Evolutionary conservation across 306 rosid genomes (phyloP).

Genomic region (Rosa multiflora): DNA sequence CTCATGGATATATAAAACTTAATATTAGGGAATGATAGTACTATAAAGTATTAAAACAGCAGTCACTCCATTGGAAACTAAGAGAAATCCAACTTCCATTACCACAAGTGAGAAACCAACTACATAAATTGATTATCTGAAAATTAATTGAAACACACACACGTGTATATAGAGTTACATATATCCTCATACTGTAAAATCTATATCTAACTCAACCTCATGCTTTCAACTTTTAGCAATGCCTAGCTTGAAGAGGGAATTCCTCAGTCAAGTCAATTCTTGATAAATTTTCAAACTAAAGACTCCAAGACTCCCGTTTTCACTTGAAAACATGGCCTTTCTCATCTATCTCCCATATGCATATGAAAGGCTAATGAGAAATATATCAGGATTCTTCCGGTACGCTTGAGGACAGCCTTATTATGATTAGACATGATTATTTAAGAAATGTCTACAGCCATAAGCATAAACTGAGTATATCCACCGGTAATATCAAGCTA

Average conservation of each 20-base stretch:
- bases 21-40: background rate
- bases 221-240: background rate
- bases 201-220: background rate
- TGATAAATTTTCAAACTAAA: background rate
- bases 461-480: background rate
- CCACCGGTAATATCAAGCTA: too few species aligned
- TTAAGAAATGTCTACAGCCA: background rate
- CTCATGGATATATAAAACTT: background rate
- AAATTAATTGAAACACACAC: background rate
- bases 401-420: background rate
- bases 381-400: background rate
- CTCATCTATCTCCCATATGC: background rate
- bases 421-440: background rate
- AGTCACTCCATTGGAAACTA: background rate
- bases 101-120: background rate
- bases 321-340: background rate
- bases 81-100: too few species aligned
- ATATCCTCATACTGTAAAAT: background rate
- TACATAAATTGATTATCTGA: background rate
- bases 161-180: background rate
- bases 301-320: background rate
- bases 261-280: background rate
- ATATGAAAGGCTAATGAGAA: background rate
- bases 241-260: background rate
- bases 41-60: too few species aligned